Base-by-base conservation (phyloP, 139 green algal species). In the Eudorina sp. region DNA sequence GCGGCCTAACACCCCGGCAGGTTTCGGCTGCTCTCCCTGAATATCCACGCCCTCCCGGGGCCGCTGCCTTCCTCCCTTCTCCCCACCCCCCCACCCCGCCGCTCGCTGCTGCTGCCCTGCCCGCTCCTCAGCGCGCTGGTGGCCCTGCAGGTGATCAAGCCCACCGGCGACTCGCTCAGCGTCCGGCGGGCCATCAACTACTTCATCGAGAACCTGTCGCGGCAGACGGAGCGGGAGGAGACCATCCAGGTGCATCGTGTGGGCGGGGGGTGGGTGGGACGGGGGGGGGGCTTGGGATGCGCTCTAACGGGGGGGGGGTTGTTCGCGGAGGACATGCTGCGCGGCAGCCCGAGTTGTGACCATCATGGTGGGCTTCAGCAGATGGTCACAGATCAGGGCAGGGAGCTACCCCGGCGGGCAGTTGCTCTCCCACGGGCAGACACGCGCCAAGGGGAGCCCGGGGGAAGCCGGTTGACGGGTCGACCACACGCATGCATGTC, bases 141-240 rank as follows among this genome's bases (percentile, higher is more conserved):
- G 4, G 90, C 90, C n/a, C 92, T 98, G 40, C 88, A 89, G 40
- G 95, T 98, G 36, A 94, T 98, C 53, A 93, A 93, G 58, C 90
- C 94, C 25, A 96, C 89, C 3, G 94, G 92, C 13, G 94, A 96
- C 91, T 82, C 66, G 46, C 81, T 97, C 51, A 92, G 90, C 16
- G 55, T 98, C 14, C 84, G 89, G 21, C 88, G 96, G 11, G 90
- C 96, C 75, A 95, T 98, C 60, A 53, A 53, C n/a, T 98, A 93
- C 89, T 98, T 98, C 89, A 66, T 97, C 16, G 84, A 95, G 36
- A 95, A 94, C 89, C 45, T 88, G 40, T 36, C 69, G n/a, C 81
- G 51, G 21, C 64, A 88, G 92, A 92, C 94, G 41, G 91, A 98
- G 93, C 80, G 94, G 58, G 62, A 97, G 87, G 95, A 97, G 90